Conservation (phyloP, 2,329 filamentous ascomycete genomes). For the Aspergillus quadricinctus region DNA sequence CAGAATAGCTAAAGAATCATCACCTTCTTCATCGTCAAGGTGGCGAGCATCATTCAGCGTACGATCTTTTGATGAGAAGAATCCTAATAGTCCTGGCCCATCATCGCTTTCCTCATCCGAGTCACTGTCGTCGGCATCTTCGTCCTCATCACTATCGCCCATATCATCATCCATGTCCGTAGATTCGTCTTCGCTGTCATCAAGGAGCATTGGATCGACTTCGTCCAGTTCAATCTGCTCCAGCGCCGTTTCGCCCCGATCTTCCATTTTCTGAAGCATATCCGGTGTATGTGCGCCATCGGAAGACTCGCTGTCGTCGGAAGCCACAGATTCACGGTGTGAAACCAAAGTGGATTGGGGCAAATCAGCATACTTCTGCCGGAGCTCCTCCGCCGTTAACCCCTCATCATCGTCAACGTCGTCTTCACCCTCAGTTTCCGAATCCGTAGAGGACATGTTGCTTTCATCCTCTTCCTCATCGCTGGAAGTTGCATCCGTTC, state of each 20-base stretch:
- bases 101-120: slow-evolving; percentile 39
- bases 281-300: slow-evolving; percentile 16
- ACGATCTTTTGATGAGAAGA: slow-evolving; percentile 45
- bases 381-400: slow-evolving; percentile 45
- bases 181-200: slow-evolving; percentile 44
- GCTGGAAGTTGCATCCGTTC: slow-evolving; percentile 45
- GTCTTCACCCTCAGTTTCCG: slow-evolving; percentile 39
- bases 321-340: slow-evolving; percentile 23
- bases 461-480: slow-evolving; percentile 55
- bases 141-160: slow-evolving; percentile 43
- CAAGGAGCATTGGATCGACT: slow-evolving; percentile 42
- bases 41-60: slow-evolving; percentile 9
- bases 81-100: slow-evolving; percentile 41
- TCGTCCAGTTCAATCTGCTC: slow-evolving; percentile 36
- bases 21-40: slow-evolving; percentile 29
- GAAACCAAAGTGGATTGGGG: slow-evolving; percentile 20
- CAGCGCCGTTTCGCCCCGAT: slow-evolving; percentile 22
- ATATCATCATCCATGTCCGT: slow-evolving; percentile 48
- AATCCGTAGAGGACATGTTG: slow-evolving; percentile 46
- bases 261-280: slow-evolving; percentile 18
- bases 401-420: slow-evolving; percentile 41
- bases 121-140: slow-evolving; percentile 51
- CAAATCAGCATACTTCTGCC: slow-evolving; percentile 44
- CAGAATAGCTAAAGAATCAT: slow-evolving; percentile 38
- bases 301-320: slow-evolving; percentile 17